Conservation (phyloP, 108 stramenopile species). For the Skeletonema tropicum region DNA sequence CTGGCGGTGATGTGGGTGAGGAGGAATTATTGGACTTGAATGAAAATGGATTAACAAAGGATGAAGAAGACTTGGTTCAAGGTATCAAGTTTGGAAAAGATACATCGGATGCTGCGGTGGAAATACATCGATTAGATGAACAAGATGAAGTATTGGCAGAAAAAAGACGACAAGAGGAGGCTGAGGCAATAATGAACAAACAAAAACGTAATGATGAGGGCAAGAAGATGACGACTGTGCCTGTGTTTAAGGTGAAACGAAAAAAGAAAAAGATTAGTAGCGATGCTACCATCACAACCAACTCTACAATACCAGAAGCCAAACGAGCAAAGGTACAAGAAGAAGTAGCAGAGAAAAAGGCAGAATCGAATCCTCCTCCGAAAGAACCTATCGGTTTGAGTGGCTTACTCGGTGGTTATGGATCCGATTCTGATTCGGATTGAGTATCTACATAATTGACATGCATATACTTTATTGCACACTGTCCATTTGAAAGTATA, state of each 20-base stretch:
- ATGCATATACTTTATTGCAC: background rate
- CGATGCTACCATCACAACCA: background rate
- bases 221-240: slow-evolving; percentile 25
- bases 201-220: slow-evolving; percentile 31
- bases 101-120: background rate
- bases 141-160: slow-evolving; percentile 73
- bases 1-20: slow-evolving; percentile 25
- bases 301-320: background rate
- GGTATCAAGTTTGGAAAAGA: slow-evolving; percentile 73
- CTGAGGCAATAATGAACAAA: slow-evolving; percentile 42
- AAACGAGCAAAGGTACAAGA: slow-evolving; percentile 18
- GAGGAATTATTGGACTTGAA: slow-evolving; percentile 47
- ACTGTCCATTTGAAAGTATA: background rate
- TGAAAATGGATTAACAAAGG: slow-evolving; percentile 69
- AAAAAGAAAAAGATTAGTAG: slow-evolving; percentile 29
- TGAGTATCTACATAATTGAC: no score
- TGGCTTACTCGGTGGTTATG: slow-evolving; percentile 71
- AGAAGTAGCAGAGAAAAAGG: background rate
- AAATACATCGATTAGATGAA: slow-evolving; percentile 55
- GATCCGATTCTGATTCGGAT: slow-evolving; percentile 66
- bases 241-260: slow-evolving; percentile 59
- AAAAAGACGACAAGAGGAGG: slow-evolving; percentile 53
- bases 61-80: slow-evolving; percentile 77
- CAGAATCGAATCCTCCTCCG: background rate
- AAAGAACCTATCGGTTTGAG: slow-evolving; percentile 45